Evolutionary conservation across 1,284 basidiomycete species (phyloP).

Genomic region (Cryptococcus sp.): DNA sequence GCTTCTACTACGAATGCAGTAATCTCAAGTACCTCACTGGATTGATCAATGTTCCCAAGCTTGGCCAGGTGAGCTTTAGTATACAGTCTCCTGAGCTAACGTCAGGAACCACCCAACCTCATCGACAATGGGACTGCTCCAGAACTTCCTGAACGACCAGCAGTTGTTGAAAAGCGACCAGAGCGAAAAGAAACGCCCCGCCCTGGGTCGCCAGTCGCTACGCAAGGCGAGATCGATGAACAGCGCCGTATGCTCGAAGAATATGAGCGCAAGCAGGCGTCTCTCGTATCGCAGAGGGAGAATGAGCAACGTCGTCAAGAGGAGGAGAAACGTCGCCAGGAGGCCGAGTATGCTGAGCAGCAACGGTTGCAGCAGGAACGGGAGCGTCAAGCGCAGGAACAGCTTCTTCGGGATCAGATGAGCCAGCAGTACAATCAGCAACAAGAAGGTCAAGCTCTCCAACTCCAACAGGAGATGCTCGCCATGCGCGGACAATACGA

Average conservation of each 20-base stretch:
- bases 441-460: slow-evolving; percentile 56
- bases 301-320: slow-evolving; percentile 76
- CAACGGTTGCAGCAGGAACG: slow-evolving; percentile 66
- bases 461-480: slow-evolving; percentile 87
- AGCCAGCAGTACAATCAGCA: slow-evolving; percentile 62
- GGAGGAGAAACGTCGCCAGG: slow-evolving; percentile 77
- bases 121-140: slow-evolving; percentile 77
- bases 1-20: slow-evolving; percentile 97
- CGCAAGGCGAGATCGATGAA: slow-evolving; percentile 78
- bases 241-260: slow-evolving; percentile 94
- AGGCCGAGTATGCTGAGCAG: slow-evolving; percentile 78
- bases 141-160: slow-evolving; percentile 83
- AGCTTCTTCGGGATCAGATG: slow-evolving; percentile 84
- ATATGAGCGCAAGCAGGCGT: slow-evolving; percentile 93
- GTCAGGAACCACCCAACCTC: slow-evolving; percentile 89
- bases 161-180: slow-evolving; percentile 52
- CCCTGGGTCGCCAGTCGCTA: slow-evolving; percentile 67
- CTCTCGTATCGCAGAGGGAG: slow-evolving; percentile 75
- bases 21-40: slow-evolving; percentile 95
- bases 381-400: slow-evolving; percentile 84
- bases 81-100: slow-evolving; percentile 3
- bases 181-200: slow-evolving; percentile 60
- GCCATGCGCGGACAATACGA: slow-evolving; percentile 97
- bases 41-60: slow-evolving; percentile 92
- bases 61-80: slow-evolving; percentile 67